Evolutionary conservation across 345 rosid genomes (phyloP), one percentile per base, ranked within the genome.

Genomic region (Odontarrhena argentea): DNA sequence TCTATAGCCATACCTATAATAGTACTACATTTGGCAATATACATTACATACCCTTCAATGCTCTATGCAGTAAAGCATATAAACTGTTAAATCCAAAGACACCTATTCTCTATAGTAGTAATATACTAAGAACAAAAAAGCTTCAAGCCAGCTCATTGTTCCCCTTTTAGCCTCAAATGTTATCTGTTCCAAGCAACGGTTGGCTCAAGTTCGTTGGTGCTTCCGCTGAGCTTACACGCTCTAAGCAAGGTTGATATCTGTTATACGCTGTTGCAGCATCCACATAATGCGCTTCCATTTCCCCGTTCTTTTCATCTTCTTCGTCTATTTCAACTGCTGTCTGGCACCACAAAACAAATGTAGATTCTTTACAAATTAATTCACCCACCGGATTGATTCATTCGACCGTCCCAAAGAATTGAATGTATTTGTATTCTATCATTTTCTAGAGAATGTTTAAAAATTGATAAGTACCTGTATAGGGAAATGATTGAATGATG

Each of bases 241-340:
- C 81, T 49, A 88, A 67, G 74, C 76, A 83, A 53, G 88, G 92
- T 10, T 78, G 84, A 26, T 79, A 41, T 7, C 28, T 5, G 7
- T 32, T 68, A 63, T 88, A 93, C 3, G 86, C 92, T 4, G 36
- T 72, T 15, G 55, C 73, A 9, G 97, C 98, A 13, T 63, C 78
- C 43, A 41, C 69, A 13, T 48, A 86, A 48, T 80, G 82, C 1
- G 43, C 55, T 74, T 81, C 88, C 71, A 84, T 53, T 69, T 74
- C 71, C 5, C 87, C 81, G 5, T 43, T 77, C 80, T 78, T 74
- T 59, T 70, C 65, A 62, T 93, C 97, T 7, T 62, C 41, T 71
- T 88, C 98, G 64, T 93, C 98, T 48, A 73, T 82, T 41, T 86
- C 92, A 9, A 79, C 79, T 3, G 88, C 96, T 37, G 78, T 84